These are phyloP conservation scores for Phytopythium cucurbitacearum DNA, from an alignment of 352 stramenopile genomes.

Conservation along the genomic window DNA sequence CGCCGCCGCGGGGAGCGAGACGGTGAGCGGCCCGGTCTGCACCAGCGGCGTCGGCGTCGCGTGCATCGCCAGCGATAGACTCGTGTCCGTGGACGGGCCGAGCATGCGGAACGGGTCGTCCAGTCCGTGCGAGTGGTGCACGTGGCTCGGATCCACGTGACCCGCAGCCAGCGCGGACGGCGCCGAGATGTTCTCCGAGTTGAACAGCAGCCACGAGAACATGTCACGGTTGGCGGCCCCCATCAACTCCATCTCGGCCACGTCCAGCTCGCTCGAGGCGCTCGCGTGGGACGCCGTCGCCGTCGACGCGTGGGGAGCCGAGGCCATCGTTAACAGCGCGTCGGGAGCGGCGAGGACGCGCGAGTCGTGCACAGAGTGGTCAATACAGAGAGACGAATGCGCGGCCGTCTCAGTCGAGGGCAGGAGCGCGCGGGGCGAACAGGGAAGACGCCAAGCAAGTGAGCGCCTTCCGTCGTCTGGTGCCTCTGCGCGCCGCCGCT, in stretches of 20 bases:
- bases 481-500: too few relatives aligned
- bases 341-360: too few relatives aligned
- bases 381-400: too few relatives aligned
- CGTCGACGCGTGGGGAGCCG: constrained; percentile 2
- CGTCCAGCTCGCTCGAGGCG: constrained; percentile 23
- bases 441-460: too few relatives aligned
- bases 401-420: too few relatives aligned
- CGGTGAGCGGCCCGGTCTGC: constrained; percentile 19
- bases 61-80: constrained; percentile 33
- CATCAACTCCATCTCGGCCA: constrained; percentile 65
- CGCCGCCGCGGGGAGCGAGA: constrained; percentile 15
- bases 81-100: constrained; percentile 26
- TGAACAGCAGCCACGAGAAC: constrained; percentile 85
- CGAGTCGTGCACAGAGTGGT: too few relatives aligned
- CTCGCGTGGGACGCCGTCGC: constrained; percentile 6
- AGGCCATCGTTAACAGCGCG: neutral
- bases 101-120: constrained; percentile 75
- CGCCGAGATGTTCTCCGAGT: constrained; percentile 80
- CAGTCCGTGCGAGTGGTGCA: constrained; percentile 13
- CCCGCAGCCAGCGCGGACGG: constrained; percentile 7
- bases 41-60: constrained; percentile 17
- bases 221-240: constrained; percentile 71
- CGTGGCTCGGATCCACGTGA: constrained; percentile 1
- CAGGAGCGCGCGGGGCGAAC: too few relatives aligned
- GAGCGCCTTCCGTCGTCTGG: too few relatives aligned